These are phyloP conservation scores for Jatropha multifida DNA, from an alignment of 441 rosid genomes.

Conservation along the genomic window DNA sequence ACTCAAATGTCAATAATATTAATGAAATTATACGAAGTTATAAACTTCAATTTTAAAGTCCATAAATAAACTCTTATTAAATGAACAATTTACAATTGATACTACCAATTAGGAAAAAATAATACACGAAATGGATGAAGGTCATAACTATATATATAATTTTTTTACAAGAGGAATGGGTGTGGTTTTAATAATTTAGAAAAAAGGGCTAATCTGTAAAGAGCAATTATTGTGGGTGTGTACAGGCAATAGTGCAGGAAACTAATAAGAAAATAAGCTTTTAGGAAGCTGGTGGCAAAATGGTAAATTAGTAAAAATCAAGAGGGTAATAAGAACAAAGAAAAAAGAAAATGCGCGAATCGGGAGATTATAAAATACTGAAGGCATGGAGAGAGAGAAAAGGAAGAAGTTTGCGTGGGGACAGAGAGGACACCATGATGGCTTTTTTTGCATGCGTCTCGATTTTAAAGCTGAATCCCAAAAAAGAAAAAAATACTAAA, in stretches of 20 bases:
- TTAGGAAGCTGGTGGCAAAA: not conserved
- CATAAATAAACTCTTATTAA: too few species aligned
- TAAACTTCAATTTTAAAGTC: not conserved
- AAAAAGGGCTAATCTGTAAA: too few species aligned
- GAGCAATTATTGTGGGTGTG: too few species aligned
- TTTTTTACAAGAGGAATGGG: too few species aligned
- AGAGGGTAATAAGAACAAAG: not conserved
- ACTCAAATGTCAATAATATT: not conserved
- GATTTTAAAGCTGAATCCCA: constrained; percentile 48
- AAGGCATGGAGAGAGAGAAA: constrained; percentile 30
- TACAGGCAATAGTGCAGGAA: too few species aligned
- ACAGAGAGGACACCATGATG: constrained; percentile 76
- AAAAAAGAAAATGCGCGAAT: constrained; percentile 16
- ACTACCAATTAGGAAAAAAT: too few species aligned
- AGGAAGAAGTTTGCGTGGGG: constrained; percentile 50
- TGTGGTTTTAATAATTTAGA: too few species aligned
- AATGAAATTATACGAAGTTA: constrained; percentile 9
- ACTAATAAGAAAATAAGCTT: too few species aligned
- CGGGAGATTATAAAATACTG: constrained; percentile 42
- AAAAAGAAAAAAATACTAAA: not conserved
- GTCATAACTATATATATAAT: too few species aligned
- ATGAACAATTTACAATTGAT: too few species aligned
- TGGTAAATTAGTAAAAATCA: not conserved
- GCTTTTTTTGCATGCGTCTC: constrained; percentile 80
- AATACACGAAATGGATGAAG: too few species aligned